phyloP scores from a whole-genome alignment of 306 rosid genomes.

The Pueraria montana region DNA sequence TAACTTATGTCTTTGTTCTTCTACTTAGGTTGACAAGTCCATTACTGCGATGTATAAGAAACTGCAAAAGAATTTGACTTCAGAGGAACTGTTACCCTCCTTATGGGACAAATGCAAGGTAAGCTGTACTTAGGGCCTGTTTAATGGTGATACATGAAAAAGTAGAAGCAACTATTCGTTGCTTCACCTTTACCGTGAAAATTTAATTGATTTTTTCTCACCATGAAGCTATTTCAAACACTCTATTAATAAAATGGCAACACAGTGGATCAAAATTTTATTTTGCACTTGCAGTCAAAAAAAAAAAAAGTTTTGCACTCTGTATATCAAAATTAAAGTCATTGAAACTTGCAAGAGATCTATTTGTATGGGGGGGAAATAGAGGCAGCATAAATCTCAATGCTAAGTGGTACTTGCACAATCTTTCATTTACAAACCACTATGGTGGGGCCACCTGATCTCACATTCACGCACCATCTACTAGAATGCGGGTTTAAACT shows the following conservation, averaged over 20 bases:
- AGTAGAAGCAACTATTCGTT: too few relatives aligned
- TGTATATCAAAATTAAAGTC: not conserved
- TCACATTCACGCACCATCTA: not conserved
- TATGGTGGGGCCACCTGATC: not conserved
- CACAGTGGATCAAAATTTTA: too few relatives aligned
- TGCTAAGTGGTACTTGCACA: constrained; percentile 3
- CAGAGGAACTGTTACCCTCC: constrained; percentile 93
- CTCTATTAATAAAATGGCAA: too few relatives aligned
- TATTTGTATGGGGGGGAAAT: too few relatives aligned
- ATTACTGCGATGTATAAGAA: constrained; percentile 86
- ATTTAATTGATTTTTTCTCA: too few relatives aligned
- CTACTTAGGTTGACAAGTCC: constrained; percentile 84
- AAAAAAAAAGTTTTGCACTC: too few relatives aligned
- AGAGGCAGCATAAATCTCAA: not conserved
- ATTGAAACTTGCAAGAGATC: not conserved
- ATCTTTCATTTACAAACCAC: constrained; percentile 17
- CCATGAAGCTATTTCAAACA: too few relatives aligned
- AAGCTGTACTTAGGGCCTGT: constrained; percentile 39
- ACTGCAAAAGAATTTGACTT: constrained; percentile 95
- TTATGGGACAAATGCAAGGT: constrained; percentile 99
- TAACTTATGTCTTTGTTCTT: constrained; percentile 41
- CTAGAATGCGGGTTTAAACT: not conserved
- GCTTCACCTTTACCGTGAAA: too few relatives aligned
- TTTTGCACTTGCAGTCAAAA: too few relatives aligned
- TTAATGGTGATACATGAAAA: too few relatives aligned